Evolutionary conservation across 2,329 filamentous ascomycete species (phyloP), one percentile per base, ranked within the genome.

Genomic region (Talaromyces sp.): DNA sequence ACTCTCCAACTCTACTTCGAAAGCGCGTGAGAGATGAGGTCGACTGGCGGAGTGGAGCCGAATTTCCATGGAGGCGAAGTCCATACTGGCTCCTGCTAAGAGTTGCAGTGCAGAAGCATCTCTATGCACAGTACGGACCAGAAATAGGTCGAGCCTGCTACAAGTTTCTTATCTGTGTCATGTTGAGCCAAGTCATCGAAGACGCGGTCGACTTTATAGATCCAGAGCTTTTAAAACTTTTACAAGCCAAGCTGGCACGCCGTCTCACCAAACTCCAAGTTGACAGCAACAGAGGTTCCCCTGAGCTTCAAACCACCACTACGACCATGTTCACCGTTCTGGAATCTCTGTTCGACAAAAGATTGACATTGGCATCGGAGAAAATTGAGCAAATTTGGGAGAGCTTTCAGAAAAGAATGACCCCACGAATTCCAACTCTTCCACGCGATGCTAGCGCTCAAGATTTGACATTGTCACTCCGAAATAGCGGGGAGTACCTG

Each of bases 1-100:
- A 75, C 0, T 58, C 70, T 0, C 71, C 80, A 0, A 64, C 72
- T 0, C 26, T 75, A 0, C 67, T 88, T 1, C 74, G 75, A 0
- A 90, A 90, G 67, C 77, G 81, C 2, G 79, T 89, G 0, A 78
- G 84, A 0, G 88, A 90, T 55, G 86, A 88, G n/a, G 81, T 88
- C 0, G 78, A 77, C 13, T 80, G 84, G 68, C 67, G 72, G 0
- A 68, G 79, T 0, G 21, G 51, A n/a, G 75, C 78, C 0, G 70
- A 78, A 0, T 68, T 76, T 0, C 86, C 86, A 0, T 90, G 87
- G 87, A 78, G 87, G 19, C 76, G 88, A 41, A 81, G 81, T 1
- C 80, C 87, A 0, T 79, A 83, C 56, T 90, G 86, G 82, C 79
- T 90, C 0, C 73, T 86, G 0, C 69, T 89, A 4, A 82, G 86